phyloP scores from a whole-genome alignment of 164 flowering plant species.

The Stephania yunnanensis region DNA sequence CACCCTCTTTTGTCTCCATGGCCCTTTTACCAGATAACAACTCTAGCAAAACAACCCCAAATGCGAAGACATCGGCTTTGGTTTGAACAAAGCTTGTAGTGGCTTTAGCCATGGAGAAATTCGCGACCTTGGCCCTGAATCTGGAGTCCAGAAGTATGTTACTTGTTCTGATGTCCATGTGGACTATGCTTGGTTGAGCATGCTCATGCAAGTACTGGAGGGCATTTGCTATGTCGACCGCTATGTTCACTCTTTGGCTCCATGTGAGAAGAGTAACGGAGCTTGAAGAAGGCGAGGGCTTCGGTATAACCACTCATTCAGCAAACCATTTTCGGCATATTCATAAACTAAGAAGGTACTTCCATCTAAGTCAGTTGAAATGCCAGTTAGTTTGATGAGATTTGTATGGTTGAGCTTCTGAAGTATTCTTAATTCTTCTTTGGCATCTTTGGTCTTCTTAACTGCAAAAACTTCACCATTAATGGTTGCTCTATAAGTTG shows the following conservation, averaged over 20 bases:
- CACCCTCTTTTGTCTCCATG: conserved; percentile 40
- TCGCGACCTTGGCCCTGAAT: conserved; percentile 61
- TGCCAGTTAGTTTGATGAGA: conserved; percentile 49
- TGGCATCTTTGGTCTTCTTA: conserved; percentile 41
- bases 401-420: conserved; percentile 67
- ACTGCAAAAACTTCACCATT: conserved; percentile 41
- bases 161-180: conserved; percentile 27
- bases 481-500: conserved; percentile 46
- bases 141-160: conserved; percentile 28
- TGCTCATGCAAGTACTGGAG: conserved; percentile 40
- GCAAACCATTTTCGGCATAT: conserved; percentile 60
- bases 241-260: conserved; percentile 25
- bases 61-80: conserved; percentile 59
- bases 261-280: conserved; percentile 25
- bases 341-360: conserved; percentile 51
- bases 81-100: conserved; percentile 25
- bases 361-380: conserved; percentile 36
- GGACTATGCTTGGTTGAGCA: conserved; percentile 31
- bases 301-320: conserved; percentile 47
- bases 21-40: conserved; percentile 57
- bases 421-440: conserved; percentile 52
- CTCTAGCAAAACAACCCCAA: conserved; percentile 57
- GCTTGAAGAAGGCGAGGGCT: conserved; percentile 27
- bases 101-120: conserved; percentile 44
- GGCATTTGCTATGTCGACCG: conserved; percentile 52